phyloP scores from a whole-genome alignment of 1,139 yeast genomes.

The Kodamaea arcana region DNA sequence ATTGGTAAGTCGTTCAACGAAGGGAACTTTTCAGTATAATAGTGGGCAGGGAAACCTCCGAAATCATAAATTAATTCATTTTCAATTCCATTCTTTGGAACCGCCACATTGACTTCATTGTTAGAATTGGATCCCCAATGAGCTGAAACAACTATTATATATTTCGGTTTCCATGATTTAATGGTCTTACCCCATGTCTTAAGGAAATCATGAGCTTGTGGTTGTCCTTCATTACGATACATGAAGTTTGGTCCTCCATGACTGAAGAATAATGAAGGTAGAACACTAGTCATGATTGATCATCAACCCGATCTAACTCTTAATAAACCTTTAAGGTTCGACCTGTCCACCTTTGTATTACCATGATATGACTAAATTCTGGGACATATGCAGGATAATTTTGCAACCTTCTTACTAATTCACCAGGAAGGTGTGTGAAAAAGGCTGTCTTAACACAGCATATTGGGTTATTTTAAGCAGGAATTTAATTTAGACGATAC shows the following conservation, averaged over 20 bases:
- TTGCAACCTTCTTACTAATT: too few species aligned
- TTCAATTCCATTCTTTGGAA: constrained; percentile 29
- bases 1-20: constrained; percentile 38
- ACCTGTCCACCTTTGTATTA: too few species aligned
- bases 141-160: constrained; percentile 63
- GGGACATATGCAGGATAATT: too few species aligned
- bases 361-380: too few species aligned
- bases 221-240: constrained; percentile 40
- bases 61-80: constrained; percentile 63
- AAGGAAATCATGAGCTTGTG: constrained; percentile 57
- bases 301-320: too few species aligned
- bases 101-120: constrained; percentile 46
- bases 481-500: too few species aligned
- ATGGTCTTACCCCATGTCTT: constrained; percentile 49
- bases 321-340: too few species aligned
- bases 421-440: background rate
- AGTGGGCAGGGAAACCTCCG: constrained; percentile 60
- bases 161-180: constrained; percentile 55
- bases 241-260: constrained; percentile 82
- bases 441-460: too few species aligned
- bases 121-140: constrained; percentile 62
- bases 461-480: too few species aligned
- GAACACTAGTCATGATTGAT: constrained; percentile 15
- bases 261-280: constrained; percentile 62
- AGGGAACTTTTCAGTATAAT: constrained; percentile 62